phyloP scores from a whole-genome alignment of 306 rosid species.

The Gastrolobium bilobum region DNA sequence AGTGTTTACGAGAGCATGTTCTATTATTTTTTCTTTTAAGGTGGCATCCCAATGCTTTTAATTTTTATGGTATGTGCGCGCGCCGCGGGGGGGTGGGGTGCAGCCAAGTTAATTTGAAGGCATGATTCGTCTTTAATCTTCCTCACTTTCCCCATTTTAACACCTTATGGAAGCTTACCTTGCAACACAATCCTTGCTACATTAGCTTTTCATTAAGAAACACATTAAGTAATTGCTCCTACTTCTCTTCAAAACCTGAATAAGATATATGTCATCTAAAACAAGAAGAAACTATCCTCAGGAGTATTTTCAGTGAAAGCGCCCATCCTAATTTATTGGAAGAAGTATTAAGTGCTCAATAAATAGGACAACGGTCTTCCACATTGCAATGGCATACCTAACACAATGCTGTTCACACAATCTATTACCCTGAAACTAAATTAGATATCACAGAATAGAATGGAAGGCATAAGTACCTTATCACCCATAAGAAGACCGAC shows the following conservation, averaged over 20 bases:
- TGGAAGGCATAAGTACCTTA: slow-evolving; percentile 63
- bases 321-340: slow-evolving; percentile 31
- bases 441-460: slow-evolving; percentile 29
- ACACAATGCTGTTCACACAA: slow-evolving; percentile 7
- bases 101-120: not conserved
- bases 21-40: not conserved
- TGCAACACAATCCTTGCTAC: not conserved
- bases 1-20: not conserved
- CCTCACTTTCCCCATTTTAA: slow-evolving; percentile 1
- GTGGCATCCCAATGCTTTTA: not conserved
- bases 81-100: not conserved
- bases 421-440: slow-evolving; percentile 33
- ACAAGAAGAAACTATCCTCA: slow-evolving; percentile 33
- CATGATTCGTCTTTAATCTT: slow-evolving; percentile 7
- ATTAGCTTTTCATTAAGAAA: slow-evolving; percentile 30
- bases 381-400: slow-evolving; percentile 26
- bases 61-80: too few relatives aligned
- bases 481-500: slow-evolving; percentile 82
- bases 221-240: slow-evolving; percentile 7
- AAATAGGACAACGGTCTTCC: slow-evolving; percentile 33
- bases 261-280: slow-evolving; percentile 20
- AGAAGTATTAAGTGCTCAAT: slow-evolving; percentile 22
- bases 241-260: slow-evolving; percentile 18
- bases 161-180: slow-evolving; percentile 19
- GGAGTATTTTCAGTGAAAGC: slow-evolving; percentile 1